phyloP scores from a whole-genome alignment of 2,329 filamentous ascomycete species.

The Colletotrichum horii region DNA sequence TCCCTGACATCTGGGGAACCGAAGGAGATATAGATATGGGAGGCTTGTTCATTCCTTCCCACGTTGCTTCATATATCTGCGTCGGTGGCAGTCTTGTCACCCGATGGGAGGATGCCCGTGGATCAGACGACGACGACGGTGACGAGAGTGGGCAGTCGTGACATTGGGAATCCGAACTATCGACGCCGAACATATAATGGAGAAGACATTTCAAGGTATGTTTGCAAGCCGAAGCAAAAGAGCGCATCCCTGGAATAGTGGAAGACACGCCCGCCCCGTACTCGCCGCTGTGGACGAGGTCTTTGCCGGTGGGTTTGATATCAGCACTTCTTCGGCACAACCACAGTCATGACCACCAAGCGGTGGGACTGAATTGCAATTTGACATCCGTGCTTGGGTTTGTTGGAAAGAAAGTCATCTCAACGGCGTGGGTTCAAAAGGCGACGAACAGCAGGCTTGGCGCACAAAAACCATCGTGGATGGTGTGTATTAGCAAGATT shows the following conservation, averaged over 20 bases:
- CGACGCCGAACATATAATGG: neutral
- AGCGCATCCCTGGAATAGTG: constrained; percentile 12
- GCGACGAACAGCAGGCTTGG: neutral
- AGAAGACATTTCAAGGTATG: neutral
- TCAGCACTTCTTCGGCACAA: constrained; percentile 99
- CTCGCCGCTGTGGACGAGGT: constrained; percentile 23
- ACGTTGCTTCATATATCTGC: neutral
- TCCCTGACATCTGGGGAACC: neutral
- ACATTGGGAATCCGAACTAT: neutral
- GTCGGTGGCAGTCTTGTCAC: neutral
- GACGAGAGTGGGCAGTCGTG: neutral
- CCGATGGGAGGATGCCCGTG: neutral
- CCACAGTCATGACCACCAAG: constrained; percentile 73
- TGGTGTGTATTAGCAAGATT: constrained; percentile 23
- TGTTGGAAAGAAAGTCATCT: neutral
- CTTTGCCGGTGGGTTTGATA: constrained; percentile 55
- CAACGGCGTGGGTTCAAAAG: neutral
- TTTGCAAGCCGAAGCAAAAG: constrained; percentile 25
- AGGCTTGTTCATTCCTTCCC: neutral
- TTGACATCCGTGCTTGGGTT: constrained; percentile 94
- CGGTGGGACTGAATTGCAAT: constrained; percentile 85
- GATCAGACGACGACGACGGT: neutral
- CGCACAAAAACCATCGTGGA: constrained; percentile 16
- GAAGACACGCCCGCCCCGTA: constrained; percentile 24
- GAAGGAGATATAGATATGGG: neutral